Evolutionary conservation across 208 protist genomes (phyloP).

Genomic region (Spongospora subterranea): DNA sequence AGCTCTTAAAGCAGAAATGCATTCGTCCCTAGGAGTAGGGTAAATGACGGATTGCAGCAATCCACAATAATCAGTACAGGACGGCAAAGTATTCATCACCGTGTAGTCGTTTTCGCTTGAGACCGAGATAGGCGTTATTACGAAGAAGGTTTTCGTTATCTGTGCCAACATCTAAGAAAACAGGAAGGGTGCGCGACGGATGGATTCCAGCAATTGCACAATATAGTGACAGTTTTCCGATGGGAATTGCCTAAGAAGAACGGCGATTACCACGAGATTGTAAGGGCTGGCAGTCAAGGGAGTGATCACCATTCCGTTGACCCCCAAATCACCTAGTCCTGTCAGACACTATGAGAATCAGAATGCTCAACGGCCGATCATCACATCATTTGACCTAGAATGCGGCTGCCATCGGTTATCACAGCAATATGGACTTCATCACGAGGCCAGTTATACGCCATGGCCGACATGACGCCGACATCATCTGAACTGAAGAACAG

Average conservation of each 20-base stretch:
- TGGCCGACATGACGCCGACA: constrained; percentile 33
- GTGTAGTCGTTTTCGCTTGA: constrained; percentile 56
- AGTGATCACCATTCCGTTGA: constrained; percentile 74
- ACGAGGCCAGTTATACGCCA: constrained; percentile 63
- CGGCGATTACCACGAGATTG: neutral
- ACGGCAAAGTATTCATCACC: constrained; percentile 68
- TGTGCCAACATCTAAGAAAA: constrained; percentile 71
- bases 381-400: constrained; percentile 68
- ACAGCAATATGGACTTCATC: constrained; percentile 66
- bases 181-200: constrained; percentile 67
- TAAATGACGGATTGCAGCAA: neutral
- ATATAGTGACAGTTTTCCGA: constrained; percentile 64
- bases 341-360: neutral
- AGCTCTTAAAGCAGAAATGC: constrained; percentile 65
- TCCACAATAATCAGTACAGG: neutral
- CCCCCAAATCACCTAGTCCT: constrained; percentile 76
- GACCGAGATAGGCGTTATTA: constrained; percentile 68
- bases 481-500: constrained; percentile 61
- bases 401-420: constrained; percentile 77
- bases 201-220: constrained; percentile 67
- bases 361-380: neutral
- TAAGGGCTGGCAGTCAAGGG: neutral
- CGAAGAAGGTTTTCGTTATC: constrained; percentile 66
- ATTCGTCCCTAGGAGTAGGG: constrained; percentile 69
- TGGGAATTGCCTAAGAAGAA: neutral